These are phyloP conservation scores for Mesembryanthemum crystallinum DNA, from an alignment of 148 eudicot genomes.

Conservation along the genomic window DNA sequence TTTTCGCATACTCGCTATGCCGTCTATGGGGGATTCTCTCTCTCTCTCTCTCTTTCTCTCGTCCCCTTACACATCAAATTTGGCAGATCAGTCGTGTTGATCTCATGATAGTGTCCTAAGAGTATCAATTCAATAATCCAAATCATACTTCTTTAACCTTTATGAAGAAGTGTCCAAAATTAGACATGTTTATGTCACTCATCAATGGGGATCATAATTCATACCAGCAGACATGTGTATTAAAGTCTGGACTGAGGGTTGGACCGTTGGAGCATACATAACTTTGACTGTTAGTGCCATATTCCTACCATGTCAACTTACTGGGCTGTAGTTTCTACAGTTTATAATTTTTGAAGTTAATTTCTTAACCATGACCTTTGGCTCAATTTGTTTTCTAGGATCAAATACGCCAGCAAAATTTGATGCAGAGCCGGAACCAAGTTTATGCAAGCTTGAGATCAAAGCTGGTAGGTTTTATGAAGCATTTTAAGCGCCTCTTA, in stretches of 20 bases:
- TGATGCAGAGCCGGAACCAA: slow-evolving; percentile 10
- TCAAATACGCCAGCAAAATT: slow-evolving; percentile 22
- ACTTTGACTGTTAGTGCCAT: background rate
- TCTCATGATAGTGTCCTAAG: background rate
- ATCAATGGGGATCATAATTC: background rate
- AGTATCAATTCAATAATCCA: background rate
- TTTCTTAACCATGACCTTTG: background rate
- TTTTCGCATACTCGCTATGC: background rate
- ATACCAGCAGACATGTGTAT: background rate
- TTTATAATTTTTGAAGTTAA: background rate
- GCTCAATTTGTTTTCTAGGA: slow-evolving; percentile 15
- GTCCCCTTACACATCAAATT: background rate
- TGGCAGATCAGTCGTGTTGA: background rate
- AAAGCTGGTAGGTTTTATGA: slow-evolving; percentile 19
- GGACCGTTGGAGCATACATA: background rate
- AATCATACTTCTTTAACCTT: background rate
- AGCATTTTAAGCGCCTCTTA: too few species aligned
- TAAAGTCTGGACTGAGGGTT: background rate
- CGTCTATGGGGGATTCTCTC: background rate
- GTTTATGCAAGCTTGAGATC: slow-evolving; percentile 13
- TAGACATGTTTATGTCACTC: background rate
- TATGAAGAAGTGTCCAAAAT: background rate
- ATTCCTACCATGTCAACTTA: background rate
- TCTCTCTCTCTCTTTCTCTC: background rate
- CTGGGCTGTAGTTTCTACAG: background rate